These are phyloP conservation scores for Globisporangium splendens DNA, from an alignment of 352 stramenopile species.

Conservation along the genomic window DNA sequence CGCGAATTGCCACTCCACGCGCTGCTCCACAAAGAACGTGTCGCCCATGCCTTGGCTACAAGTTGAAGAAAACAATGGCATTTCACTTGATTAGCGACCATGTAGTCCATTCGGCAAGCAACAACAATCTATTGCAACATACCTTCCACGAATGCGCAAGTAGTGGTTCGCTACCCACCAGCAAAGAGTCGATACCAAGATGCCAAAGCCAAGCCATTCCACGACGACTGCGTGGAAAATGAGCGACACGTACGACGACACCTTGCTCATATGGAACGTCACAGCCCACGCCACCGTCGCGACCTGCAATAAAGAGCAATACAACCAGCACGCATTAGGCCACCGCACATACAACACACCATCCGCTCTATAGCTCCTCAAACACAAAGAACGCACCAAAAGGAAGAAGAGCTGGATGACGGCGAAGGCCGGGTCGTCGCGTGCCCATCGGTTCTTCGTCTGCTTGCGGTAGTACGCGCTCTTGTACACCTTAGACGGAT, in stretches of 20 bases:
- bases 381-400: slow-evolving; percentile 22
- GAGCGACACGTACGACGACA: slow-evolving; percentile 50
- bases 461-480: slow-evolving; percentile 88
- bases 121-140: no score
- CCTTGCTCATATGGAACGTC: slow-evolving; percentile 58
- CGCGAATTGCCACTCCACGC: slow-evolving; percentile 98
- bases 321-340: not conserved
- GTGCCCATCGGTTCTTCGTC: slow-evolving; percentile 98
- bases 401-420: slow-evolving; percentile 95
- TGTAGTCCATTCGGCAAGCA: not conserved
- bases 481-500: slow-evolving; percentile 86
- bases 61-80: not conserved
- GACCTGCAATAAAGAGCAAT: slow-evolving; percentile 15
- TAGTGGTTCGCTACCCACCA: slow-evolving; percentile 79
- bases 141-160: slow-evolving; percentile 61
- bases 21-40: slow-evolving; percentile 92
- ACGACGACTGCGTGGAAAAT: slow-evolving; percentile 77
- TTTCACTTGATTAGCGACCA: not conserved
- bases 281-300: slow-evolving; percentile 79
- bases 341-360: not conserved
- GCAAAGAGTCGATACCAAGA: slow-evolving; percentile 63
- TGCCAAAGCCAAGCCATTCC: slow-evolving; percentile 78
- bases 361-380: no score
- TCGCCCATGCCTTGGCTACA: slow-evolving; percentile 64
- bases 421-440: slow-evolving; percentile 96